A percentile compares a stretch with the other conserved stretches of the same genome.
phyloP scores from a whole-genome alignment of 768 basidiomycete species.

The Termitomyces sp. region DNA sequence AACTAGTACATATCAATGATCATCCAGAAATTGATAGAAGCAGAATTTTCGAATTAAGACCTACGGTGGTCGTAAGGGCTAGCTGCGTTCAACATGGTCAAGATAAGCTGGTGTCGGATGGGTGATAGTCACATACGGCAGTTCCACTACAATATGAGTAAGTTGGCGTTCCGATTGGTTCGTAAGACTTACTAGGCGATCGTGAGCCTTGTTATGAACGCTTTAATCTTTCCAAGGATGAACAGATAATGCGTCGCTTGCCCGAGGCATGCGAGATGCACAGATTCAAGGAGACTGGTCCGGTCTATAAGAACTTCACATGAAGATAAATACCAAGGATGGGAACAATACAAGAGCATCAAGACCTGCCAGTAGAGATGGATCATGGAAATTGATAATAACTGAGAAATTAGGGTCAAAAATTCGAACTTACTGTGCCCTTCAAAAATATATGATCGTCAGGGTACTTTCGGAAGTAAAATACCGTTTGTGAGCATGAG shows the following conservation, averaged over 20 bases:
- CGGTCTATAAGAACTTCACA: not conserved
- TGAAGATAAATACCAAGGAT: no score
- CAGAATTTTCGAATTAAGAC: not conserved
- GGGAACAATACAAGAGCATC: not conserved
- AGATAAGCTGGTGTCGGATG: no score
- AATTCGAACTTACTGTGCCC: not conserved
- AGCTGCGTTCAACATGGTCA: not conserved
- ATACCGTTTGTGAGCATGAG: not conserved
- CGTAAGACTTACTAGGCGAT: not conserved
- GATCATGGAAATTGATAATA: no score
- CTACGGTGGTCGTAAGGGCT: not conserved
- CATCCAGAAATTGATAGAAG: not conserved
- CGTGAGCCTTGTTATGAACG: not conserved
- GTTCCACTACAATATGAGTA: not conserved
- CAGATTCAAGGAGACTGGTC: not conserved
- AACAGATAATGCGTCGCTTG: not conserved
- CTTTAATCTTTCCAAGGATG: not conserved
- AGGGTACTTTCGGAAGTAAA: not conserved
- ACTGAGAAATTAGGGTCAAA: no score
- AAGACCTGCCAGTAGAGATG: not conserved
- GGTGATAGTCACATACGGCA: not conserved
- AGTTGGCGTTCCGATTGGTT: not conserved
- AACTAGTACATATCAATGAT: not conserved
- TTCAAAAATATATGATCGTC: not conserved
- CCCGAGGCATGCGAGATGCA: not conserved